These are phyloP conservation scores for Ceratocystis papillata DNA, from an alignment of 2,329 filamentous ascomycete genomes.

Conservation along the genomic window DNA sequence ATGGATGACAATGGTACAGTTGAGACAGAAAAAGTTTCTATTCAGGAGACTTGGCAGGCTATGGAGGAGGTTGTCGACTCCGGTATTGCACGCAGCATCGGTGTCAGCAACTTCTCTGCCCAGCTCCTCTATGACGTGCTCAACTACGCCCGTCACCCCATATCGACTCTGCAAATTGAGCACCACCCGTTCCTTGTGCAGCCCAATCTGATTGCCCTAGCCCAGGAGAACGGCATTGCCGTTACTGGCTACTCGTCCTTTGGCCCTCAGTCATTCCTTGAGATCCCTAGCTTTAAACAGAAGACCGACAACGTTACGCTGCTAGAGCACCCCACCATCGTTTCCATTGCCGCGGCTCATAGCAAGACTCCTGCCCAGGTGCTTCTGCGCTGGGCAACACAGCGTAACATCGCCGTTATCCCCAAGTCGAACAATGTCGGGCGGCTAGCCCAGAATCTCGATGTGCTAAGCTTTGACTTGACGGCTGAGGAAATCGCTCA, in stretches of 20 bases:
- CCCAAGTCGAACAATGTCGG: constrained; percentile 56
- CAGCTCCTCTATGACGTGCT: constrained; percentile 69
- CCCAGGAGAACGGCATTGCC: constrained; percentile 56
- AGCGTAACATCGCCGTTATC: constrained; percentile 69
- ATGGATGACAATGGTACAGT: too few relatives aligned
- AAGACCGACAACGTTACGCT: constrained; percentile 53
- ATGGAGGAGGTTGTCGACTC: too few relatives aligned
- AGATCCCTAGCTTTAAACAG: constrained; percentile 42
- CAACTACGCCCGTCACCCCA: constrained; percentile 62
- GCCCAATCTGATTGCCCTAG: constrained; percentile 56
- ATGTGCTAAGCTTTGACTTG: constrained; percentile 55
- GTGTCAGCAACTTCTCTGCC: constrained; percentile 62
- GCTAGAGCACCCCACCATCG: constrained; percentile 58
- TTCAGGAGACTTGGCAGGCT: too few relatives aligned
- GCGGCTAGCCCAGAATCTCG: constrained; percentile 54
- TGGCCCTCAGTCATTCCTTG: constrained; percentile 66
- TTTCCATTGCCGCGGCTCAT: constrained; percentile 55
- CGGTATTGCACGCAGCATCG: too few relatives aligned
- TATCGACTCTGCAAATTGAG: constrained; percentile 75
- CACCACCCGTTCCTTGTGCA: constrained; percentile 84
- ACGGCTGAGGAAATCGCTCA: constrained; percentile 53
- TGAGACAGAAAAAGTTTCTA: too few relatives aligned
- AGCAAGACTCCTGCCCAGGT: constrained; percentile 68
- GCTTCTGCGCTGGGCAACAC: constrained; percentile 76
- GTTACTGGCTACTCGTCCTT: constrained; percentile 80